Conservation (phyloP, 2,329 filamentous ascomycete species). For the Diaporthe sp. region DNA sequence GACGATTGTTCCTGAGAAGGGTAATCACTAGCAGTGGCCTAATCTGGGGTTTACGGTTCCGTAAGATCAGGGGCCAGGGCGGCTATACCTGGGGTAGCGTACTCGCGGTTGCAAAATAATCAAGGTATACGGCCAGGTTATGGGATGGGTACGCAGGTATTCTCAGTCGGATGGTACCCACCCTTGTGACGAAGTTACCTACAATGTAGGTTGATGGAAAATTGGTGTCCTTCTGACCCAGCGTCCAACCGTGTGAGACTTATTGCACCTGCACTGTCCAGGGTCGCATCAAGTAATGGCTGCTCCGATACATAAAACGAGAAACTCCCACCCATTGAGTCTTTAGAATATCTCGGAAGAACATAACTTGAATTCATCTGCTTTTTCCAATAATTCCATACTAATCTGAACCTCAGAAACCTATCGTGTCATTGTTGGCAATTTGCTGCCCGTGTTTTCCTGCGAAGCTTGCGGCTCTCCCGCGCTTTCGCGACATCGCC, state of each 20-base stretch:
- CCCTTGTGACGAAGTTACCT: too few species aligned
- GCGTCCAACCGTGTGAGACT: neutral
- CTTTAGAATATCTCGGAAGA: neutral
- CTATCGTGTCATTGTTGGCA: neutral
- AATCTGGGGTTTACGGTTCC: neutral
- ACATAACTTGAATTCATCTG: neutral
- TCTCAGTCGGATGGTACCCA: too few species aligned
- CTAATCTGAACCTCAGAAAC: neutral
- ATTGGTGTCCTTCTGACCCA: neutral
- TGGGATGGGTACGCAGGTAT: neutral
- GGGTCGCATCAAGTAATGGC: too few species aligned
- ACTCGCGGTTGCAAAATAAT: too few species aligned
- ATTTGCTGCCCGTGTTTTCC: constrained; percentile 42
- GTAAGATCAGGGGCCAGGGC: neutral
- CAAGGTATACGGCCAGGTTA: neutral
- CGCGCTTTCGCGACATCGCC: constrained; percentile 41
- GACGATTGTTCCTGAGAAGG: constrained; percentile 21
- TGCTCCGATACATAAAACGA: neutral
- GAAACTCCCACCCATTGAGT: neutral
- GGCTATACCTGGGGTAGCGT: neutral
- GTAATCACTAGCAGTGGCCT: constrained; percentile 25
- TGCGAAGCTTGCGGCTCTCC: constrained; percentile 41
- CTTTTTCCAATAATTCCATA: neutral
- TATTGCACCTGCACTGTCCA: neutral
- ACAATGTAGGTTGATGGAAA: too few species aligned